Conservation (phyloP, 2,329 filamentous ascomycete genomes). For the Coniochaeta sp. region DNA sequence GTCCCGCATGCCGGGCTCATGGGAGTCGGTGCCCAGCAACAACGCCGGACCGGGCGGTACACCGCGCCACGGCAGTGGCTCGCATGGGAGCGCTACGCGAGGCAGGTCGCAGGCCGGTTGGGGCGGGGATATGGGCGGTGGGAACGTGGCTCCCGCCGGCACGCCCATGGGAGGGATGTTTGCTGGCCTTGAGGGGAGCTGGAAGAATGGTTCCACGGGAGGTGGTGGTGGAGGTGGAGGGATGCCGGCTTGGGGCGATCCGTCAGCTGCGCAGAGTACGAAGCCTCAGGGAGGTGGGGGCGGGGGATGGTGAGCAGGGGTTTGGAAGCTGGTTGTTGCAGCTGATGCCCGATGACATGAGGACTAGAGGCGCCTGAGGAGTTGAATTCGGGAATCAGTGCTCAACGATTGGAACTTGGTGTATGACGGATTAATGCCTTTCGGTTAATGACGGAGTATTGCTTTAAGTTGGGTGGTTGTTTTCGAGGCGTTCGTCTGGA, state of each 20-base stretch:
- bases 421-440: too few relatives aligned
- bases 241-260: slow-evolving; percentile 3
- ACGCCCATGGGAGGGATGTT: too few relatives aligned
- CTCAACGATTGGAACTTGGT: too few relatives aligned
- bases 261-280: slow-evolving; percentile 3
- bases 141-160: not conserved
- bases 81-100: not conserved
- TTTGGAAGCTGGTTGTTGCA: too few relatives aligned
- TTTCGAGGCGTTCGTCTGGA: too few relatives aligned
- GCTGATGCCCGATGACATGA: too few relatives aligned
- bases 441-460: too few relatives aligned
- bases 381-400: too few relatives aligned
- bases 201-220: not conserved
- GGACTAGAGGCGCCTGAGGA: too few relatives aligned
- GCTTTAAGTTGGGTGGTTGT: too few relatives aligned
- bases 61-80: not conserved
- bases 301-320: too few relatives aligned
- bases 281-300: not conserved
- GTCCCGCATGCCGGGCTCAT: not conserved
- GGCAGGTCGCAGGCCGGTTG: not conserved
- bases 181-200: not conserved
- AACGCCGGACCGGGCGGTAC: slow-evolving; percentile 3
- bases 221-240: not conserved
- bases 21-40: slow-evolving; percentile 2
- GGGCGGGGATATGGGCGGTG: not conserved